Percentiles rank a stretch among this genome's conserved stretches.
Conservation (phyloP, 305 asterid species). For the Solanum hybrid region DNA sequence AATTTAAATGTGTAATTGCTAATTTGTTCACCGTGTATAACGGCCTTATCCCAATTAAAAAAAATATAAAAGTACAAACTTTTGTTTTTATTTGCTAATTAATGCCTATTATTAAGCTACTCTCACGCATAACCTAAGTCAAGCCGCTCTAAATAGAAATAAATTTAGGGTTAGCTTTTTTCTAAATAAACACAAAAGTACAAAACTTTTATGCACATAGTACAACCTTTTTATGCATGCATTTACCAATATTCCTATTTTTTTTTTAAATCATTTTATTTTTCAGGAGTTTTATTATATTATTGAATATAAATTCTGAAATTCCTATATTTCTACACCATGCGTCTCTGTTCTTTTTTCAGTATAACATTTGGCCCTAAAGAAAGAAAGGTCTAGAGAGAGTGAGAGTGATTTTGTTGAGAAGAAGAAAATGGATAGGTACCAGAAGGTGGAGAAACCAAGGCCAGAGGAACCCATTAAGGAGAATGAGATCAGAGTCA, state of each 20-base stretch:
- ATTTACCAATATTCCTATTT: neutral
- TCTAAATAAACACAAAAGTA: neutral
- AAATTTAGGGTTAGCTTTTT: neutral
- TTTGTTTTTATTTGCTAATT: too few relatives aligned
- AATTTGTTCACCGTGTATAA: too few relatives aligned
- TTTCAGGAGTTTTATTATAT: neutral
- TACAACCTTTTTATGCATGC: neutral
- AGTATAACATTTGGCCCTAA: neutral
- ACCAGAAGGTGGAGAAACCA: slow-evolving; percentile 46
- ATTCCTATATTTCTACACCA: neutral
- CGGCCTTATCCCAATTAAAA: too few relatives aligned
- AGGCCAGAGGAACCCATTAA: slow-evolving; percentile 33
- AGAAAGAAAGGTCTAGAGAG: slow-evolving; percentile 15
- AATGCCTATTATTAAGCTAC: neutral
- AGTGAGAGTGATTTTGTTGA: neutral
- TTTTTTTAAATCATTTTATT: neutral
- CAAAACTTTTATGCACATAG: neutral
- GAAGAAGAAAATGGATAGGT: slow-evolving; percentile 34
- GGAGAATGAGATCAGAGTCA: slow-evolving; percentile 54
- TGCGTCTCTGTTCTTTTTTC: neutral
- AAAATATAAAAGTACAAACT: too few relatives aligned
- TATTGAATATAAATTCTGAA: neutral
- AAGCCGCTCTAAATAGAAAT: neutral
- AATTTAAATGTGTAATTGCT: neutral
- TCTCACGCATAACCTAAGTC: neutral